Evolutionary conservation across 2,329 filamentous ascomycete genomes (phyloP).

Genomic region (Phialemoniopsis sp.): DNA sequence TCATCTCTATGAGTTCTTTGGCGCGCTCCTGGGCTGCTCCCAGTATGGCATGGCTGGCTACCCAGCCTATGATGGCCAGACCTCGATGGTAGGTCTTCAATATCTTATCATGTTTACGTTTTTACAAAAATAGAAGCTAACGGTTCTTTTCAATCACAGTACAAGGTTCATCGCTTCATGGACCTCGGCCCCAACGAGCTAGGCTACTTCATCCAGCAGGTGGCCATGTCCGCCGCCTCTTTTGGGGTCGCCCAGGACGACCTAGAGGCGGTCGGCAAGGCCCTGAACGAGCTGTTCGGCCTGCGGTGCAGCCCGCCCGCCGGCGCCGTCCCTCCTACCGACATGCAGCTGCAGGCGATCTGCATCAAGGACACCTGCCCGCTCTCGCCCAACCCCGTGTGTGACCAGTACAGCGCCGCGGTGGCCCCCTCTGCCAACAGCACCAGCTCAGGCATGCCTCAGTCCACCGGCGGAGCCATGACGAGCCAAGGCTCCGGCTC

Average conservation of each 20-base stretch:
- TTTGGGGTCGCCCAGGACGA: conserved; percentile 55
- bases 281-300: conserved; percentile 46
- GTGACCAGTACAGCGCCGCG: conserved; percentile 34
- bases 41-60: conserved; percentile 43
- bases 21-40: conserved; percentile 51
- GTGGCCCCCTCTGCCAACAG: conserved; percentile 12
- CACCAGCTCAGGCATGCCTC: too few relatives aligned
- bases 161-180: conserved; percentile 58
- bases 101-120: too few relatives aligned
- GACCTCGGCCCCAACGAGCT: conserved; percentile 44
- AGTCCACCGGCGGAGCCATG: too few relatives aligned
- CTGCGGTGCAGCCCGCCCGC: conserved; percentile 43
- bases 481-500: background rate
- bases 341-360: conserved; percentile 47
- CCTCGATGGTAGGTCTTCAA: conserved; percentile 26
- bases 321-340: conserved; percentile 38
- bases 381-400: conserved; percentile 37
- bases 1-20: conserved; percentile 60
- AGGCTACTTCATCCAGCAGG: conserved; percentile 56
- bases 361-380: conserved; percentile 50
- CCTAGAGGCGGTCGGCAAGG: conserved; percentile 39
- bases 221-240: conserved; percentile 50
- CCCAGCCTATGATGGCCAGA: conserved; percentile 39
- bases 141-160: too few relatives aligned
- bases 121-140: too few relatives aligned